phyloP scores from a whole-genome alignment of 345 rosid species.

The Trapa bicornis region DNA sequence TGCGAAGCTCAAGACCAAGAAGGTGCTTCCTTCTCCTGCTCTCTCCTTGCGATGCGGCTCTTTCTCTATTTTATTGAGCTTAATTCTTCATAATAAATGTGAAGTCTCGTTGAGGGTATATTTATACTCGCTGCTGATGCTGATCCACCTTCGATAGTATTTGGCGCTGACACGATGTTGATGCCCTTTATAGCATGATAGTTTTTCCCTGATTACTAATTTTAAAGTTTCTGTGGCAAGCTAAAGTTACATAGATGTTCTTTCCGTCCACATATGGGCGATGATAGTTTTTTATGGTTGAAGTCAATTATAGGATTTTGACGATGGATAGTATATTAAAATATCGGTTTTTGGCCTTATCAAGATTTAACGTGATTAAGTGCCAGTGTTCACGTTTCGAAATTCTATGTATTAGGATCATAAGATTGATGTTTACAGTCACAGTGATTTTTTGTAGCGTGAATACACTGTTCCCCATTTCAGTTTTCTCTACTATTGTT shows the following conservation, averaged over 20 bases:
- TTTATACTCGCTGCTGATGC: not conserved
- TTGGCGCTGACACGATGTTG: not conserved
- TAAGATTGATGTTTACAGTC: not conserved
- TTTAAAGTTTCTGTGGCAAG: not conserved
- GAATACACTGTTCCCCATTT: not conserved
- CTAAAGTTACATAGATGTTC: not conserved
- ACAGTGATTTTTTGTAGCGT: not conserved
- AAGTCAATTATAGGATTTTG: not conserved
- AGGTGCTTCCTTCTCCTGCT: conserved; percentile 14
- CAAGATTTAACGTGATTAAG: not conserved
- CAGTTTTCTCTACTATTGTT: not conserved
- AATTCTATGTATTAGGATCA: not conserved
- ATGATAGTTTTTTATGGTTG: not conserved
- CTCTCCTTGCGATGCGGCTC: no score
- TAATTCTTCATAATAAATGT: not conserved
- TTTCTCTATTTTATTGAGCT: not conserved
- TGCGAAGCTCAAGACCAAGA: conserved; percentile 33
- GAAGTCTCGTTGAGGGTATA: not conserved
- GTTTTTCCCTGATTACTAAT: not conserved
- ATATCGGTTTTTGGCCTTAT: not conserved
- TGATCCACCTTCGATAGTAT: not conserved
- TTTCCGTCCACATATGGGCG: not conserved
- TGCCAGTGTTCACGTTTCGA: not conserved
- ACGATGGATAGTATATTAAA: not conserved
- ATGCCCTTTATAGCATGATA: not conserved